Conservation (phyloP, 352 stramenopile species). For the Phytopythium ostracodes region DNA sequence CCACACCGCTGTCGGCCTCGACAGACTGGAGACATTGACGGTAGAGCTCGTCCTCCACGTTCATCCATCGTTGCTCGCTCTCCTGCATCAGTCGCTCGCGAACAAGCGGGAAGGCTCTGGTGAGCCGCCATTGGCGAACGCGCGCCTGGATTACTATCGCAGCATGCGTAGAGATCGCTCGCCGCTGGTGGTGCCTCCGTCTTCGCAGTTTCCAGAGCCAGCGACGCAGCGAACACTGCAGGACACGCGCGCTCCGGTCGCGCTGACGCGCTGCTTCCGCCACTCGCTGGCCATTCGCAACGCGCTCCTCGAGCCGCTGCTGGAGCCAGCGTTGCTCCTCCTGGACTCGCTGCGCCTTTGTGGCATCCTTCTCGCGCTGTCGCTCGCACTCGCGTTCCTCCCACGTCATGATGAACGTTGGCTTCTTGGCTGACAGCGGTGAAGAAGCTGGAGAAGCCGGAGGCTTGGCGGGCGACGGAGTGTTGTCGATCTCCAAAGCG, state of each 20-base stretch:
- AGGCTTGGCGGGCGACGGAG: neutral
- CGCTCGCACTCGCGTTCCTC: conserved; percentile 63
- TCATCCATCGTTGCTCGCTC: conserved; percentile 3
- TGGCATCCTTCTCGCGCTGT: conserved; percentile 51
- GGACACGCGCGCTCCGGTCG: neutral
- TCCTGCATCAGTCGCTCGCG: conserved; percentile 3
- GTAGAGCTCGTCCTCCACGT: neutral
- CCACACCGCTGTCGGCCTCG: no score
- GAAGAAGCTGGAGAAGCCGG: neutral
- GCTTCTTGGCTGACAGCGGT: conserved; percentile 37
- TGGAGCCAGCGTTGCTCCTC: conserved; percentile 55
- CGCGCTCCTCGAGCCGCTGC: conserved; percentile 29
- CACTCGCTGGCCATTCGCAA: conserved; percentile 13
- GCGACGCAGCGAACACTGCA: neutral
- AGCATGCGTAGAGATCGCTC: neutral
- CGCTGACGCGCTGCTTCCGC: neutral
- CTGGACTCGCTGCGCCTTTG: conserved; percentile 54
- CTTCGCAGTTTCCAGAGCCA: neutral
- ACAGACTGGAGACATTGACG: neutral
- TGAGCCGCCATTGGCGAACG: conserved; percentile 1
- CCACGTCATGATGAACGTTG: conserved; percentile 63
- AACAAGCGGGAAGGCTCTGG: neutral
- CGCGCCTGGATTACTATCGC: neutral
- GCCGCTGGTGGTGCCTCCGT: neutral
- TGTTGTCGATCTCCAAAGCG: neutral